Evolutionary conservation across 75 land plant genomes (phyloP), one percentile per base, ranked within the genome.

Genomic region (Sequoia sempervirens): DNA sequence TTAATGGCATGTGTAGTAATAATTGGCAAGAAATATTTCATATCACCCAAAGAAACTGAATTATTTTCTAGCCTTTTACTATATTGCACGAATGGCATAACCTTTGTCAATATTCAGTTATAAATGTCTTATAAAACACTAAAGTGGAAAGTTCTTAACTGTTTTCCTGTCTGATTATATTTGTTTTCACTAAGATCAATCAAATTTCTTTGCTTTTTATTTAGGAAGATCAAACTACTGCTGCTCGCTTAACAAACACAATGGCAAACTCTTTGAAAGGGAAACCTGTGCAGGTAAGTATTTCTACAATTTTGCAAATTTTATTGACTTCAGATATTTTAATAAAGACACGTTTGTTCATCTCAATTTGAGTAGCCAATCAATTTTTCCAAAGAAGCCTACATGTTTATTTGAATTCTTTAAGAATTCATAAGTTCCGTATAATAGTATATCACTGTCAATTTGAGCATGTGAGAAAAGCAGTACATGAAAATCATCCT

Each of bases 241-340:
- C 96, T 80, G 64, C 85, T 74, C 85, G 82, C 30, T 80, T 95
- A 50, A 84, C 91, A 36, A 87, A 84, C 84, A 90, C 97, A 61
- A 94, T 96, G 95, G 85, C 73, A 40, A 89, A 85, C 84, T 93
- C 95, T 75, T 89, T 93, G 40, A 97, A 96, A 87, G 98, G 95
- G 53, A 95, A 93, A 80, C 97, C 97, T 80, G 94, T 93, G 52
- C 94, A 89, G 94, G 99, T 93, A 90, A 47, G 40, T 58, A 82
- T 83, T 61, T 36, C 50, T 83, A 30, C 46, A 84, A 84, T 45
- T 82, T 41, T 58, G 50, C 5, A 30, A 47, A 85, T n/a, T 37
- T 83, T 66, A 23, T 53, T 34, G 84, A 43, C 30, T 15, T 45
- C 4, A 13, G 74, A 40, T 58, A 6, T 73, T 28, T 74, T 78